Conservation (phyloP, 176 grass and related monocot species). For the Raddia guianensis region DNA sequence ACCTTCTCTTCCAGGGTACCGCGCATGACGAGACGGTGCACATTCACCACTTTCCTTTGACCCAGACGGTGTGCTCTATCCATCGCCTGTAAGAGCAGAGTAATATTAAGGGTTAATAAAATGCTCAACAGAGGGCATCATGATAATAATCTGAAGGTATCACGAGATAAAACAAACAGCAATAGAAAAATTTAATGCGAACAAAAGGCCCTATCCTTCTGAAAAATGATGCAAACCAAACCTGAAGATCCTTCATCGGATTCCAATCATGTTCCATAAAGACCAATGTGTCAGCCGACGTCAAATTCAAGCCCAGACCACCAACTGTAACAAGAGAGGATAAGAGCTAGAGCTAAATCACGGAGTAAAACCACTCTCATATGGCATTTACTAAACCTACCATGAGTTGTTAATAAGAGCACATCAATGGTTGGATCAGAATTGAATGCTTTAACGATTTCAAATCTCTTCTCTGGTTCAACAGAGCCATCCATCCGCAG, state of each 20-base stretch:
- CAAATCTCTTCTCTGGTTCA: slow-evolving; percentile 93
- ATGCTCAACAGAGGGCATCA: neutral
- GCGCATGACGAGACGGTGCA: slow-evolving; percentile 94
- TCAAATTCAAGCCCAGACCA: slow-evolving; percentile 96
- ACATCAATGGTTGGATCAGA: slow-evolving; percentile 99
- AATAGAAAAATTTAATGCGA: neutral
- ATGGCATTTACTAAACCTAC: slow-evolving; percentile 47
- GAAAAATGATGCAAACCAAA: slow-evolving; percentile 33
- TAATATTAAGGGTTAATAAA: neutral
- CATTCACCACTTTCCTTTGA: slow-evolving; percentile 93
- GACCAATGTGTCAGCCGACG: slow-evolving; percentile 96
- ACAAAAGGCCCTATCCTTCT: neutral
- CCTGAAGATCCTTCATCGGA: slow-evolving; percentile 99
- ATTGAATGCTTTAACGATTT: slow-evolving; percentile 97
- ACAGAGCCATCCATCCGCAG: slow-evolving; percentile 94
- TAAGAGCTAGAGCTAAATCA: slow-evolving; percentile 35
- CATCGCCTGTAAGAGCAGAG: slow-evolving; percentile 73
- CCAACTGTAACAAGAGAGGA: slow-evolving; percentile 69
- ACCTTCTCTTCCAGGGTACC: slow-evolving; percentile 98
- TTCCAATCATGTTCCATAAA: slow-evolving; percentile 99
- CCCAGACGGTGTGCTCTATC: slow-evolving; percentile 96
- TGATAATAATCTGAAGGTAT: neutral
- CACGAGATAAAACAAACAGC: neutral
- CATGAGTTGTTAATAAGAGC: slow-evolving; percentile 86
- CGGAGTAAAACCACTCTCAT: slow-evolving; percentile 26